Percentiles rank a stretch among this genome's conserved stretches.
Evolutionary conservation across 2,329 filamentous ascomycete species (phyloP).

Genomic region (Didymella exigua): DNA sequence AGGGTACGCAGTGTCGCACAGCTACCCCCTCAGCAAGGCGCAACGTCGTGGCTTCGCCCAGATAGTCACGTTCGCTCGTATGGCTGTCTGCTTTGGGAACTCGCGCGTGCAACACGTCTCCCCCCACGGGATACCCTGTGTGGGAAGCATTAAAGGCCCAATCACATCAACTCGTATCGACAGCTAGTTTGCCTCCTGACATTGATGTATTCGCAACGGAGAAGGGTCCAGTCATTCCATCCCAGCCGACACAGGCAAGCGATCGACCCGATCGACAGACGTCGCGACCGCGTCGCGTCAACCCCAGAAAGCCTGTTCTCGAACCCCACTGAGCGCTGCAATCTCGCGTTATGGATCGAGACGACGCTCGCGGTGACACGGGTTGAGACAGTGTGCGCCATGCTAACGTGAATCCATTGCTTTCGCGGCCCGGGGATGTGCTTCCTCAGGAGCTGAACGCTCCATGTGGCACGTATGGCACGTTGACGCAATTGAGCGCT

Average conservation of each 20-base stretch:
- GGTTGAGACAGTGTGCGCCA: constrained; percentile 2
- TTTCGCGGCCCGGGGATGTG: background rate
- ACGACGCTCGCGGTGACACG: constrained; percentile 14
- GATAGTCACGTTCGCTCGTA: constrained; percentile 3
- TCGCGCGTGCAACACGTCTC: constrained; percentile 9
- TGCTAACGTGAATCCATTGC: constrained; percentile 3
- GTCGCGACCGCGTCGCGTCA: constrained; percentile 10
- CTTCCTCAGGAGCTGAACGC: background rate
- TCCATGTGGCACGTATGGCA: constrained; percentile 13
- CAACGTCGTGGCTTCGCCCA: background rate
- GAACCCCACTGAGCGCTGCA: background rate
- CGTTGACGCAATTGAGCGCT: constrained; percentile 12
- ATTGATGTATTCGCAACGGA: background rate
- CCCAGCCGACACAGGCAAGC: constrained; percentile 4
- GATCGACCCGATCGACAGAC: background rate
- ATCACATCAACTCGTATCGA: constrained; percentile 1
- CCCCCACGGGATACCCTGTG: background rate
- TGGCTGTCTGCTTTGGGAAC: constrained; percentile 5
- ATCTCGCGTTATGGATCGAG: constrained; percentile 10
- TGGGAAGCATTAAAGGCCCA: background rate
- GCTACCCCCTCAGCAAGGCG: background rate
- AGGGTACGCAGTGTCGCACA: constrained; percentile 11
- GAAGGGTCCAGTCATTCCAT: constrained; percentile 12
- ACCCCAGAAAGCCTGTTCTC: background rate
- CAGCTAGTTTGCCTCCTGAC: constrained; percentile 7